Evolutionary conservation across 495 filamentous ascomycete genomes (phyloP).

Genomic region (Xylaria bambusicola): DNA sequence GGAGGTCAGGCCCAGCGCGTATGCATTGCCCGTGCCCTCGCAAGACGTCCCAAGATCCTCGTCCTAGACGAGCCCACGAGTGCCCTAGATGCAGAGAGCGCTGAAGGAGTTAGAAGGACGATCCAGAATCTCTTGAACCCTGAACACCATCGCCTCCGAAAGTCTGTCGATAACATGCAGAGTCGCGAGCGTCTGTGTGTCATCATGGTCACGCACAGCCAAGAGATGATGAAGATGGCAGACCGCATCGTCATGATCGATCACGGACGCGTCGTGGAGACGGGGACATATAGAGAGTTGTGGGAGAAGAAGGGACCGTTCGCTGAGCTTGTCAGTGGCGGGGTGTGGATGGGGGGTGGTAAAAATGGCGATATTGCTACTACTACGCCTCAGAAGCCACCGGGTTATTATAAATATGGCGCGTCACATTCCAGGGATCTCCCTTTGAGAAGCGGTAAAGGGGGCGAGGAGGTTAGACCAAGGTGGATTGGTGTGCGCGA

Average conservation of each 20-base stretch:
- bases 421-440: too few relatives aligned
- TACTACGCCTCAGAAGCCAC: neutral
- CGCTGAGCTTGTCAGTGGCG: slow-evolving; percentile 37
- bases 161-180: neutral
- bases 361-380: too few relatives aligned
- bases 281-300: slow-evolving; percentile 62
- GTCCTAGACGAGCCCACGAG: slow-evolving; percentile 90
- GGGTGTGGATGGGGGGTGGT: slow-evolving; percentile 31
- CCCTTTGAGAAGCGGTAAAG: slow-evolving; percentile 16
- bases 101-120: slow-evolving; percentile 64
- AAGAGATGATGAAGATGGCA: slow-evolving; percentile 81
- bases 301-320: slow-evolving; percentile 36
- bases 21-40: slow-evolving; percentile 78
- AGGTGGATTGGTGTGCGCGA: slow-evolving; percentile 25
- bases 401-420: too few relatives aligned
- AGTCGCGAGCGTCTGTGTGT: slow-evolving; percentile 48
- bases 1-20: slow-evolving; percentile 86
- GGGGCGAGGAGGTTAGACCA: slow-evolving; percentile 18
- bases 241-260: slow-evolving; percentile 72
- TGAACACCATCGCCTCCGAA: neutral
- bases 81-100: slow-evolving; percentile 72
- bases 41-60: slow-evolving; percentile 67
- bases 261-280: slow-evolving; percentile 65
- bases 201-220: slow-evolving; percentile 75
- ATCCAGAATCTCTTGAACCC: slow-evolving; percentile 54